Evolutionary conservation across 345 rosid genomes (phyloP).

Genomic region (Hibiscus trionum): DNA sequence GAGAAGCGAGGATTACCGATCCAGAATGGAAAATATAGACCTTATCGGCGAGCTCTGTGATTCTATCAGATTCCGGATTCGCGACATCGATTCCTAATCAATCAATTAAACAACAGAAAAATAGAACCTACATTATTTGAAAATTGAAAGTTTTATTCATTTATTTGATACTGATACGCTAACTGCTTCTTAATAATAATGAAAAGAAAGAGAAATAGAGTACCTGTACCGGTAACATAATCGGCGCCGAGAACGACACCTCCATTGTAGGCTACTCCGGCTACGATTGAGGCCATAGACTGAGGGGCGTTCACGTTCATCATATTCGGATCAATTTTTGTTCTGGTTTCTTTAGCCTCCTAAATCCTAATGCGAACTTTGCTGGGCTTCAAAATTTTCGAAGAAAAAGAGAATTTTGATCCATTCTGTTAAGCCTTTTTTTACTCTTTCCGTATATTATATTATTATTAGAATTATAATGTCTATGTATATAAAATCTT

Average conservation of each 20-base stretch:
- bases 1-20: conserved; percentile 48
- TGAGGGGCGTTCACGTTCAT: conserved; percentile 42
- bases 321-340: conserved; percentile 25
- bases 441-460: no score
- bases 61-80: conserved; percentile 90
- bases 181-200: no score
- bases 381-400: not conserved
- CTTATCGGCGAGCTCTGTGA: conserved; percentile 86
- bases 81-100: conserved; percentile 73
- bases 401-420: not conserved
- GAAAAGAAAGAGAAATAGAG: not conserved
- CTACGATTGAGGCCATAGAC: conserved; percentile 50
- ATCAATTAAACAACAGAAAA: conserved; percentile 1
- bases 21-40: conserved; percentile 97
- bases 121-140: no score
- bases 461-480: no score
- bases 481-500: no score
- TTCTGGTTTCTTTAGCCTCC: not conserved
- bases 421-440: no score
- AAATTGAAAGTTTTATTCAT: no score
- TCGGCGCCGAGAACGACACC: conserved; percentile 99
- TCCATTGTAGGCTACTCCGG: conserved; percentile 93
- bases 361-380: not conserved
- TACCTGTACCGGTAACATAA: conserved; percentile 97
- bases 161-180: no score